phyloP scores from a whole-genome alignment of 805 yeast species.

The Wickerhamiella siamensis region DNA sequence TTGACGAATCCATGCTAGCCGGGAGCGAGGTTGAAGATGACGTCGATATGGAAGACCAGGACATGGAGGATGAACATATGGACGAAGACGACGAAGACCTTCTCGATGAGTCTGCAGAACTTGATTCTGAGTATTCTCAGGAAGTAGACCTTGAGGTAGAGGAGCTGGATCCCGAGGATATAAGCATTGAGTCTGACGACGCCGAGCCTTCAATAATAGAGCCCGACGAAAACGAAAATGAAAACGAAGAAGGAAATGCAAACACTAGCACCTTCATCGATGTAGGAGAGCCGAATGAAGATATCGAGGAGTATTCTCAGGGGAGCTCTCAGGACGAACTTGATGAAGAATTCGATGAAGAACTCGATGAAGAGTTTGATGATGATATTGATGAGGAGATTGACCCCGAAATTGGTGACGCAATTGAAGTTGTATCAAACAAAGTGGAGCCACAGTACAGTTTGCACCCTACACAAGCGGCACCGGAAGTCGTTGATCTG shows the following conservation, averaged over 20 bases:
- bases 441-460: neutral
- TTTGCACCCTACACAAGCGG: neutral
- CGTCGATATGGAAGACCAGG: conserved; percentile 2
- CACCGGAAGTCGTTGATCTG: neutral
- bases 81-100: conserved; percentile 7
- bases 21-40: too few relatives aligned
- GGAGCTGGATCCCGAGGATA: conserved; percentile 1
- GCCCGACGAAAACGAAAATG: too few relatives aligned
- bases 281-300: neutral
- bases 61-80: conserved; percentile 9
- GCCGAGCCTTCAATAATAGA: too few relatives aligned
- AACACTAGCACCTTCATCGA: too few relatives aligned
- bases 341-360: neutral
- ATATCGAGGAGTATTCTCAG: neutral
- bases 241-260: neutral
- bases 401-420: neutral
- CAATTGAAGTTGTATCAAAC: neutral
- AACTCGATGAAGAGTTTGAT: neutral
- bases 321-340: too few relatives aligned
- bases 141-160: conserved; percentile 6
- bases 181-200: conserved; percentile 4
- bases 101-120: conserved; percentile 4
- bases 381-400: conserved; percentile 1
- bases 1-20: conserved; percentile 6
- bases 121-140: neutral